Base-by-base conservation (phyloP, 305 asterid genomes). In the Rubia peregrina region DNA sequence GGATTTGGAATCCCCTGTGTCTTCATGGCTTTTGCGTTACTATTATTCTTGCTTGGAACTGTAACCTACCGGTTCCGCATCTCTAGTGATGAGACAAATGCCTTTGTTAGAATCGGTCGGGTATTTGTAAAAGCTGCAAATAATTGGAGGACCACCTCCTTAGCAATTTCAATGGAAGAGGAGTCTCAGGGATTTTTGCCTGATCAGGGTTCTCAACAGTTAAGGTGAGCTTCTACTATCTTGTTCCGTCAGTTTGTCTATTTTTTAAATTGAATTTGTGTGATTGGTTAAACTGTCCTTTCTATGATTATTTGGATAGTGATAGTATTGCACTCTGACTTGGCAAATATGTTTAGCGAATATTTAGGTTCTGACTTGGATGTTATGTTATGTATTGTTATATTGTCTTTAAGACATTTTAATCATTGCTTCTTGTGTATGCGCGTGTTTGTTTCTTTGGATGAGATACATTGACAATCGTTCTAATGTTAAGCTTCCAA, bases 1-100 rank as follows among this genome's bases (percentile, higher is more conserved):
- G 89, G 90, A 68, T 88, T 88, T 70, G 91, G 86, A 17, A 84
- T 88, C 65, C 88, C 88, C 36, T 79, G 86, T 69, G 49, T 61
- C 11, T 16, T 49, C 26, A 65, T 71, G 73, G 48, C 21, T 69
- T 69, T 69, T 38, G 63, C 51, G 8, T 43, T 69, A 12, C 6
- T 69, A 26, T 36, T 69, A 9, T 69, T 69, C 72, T 53, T 74
- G 65, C 78, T 82, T 65, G 86, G 83, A 46, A 80, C 78, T 21
- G 9, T 48, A 26, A 73, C 80, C 60, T 80, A 80, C 62, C 74
- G 80, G 22, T 76, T 76, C 53, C 51, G 40, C 57, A 13, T 62
- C n/a, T 41, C 24, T 19, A 44, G 57, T 49, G 68, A 75, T 64
- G 78, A 65, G 38, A 73, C 48, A 13, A 76, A 17, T 69, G 71